Percentiles rank a stretch among this genome's conserved stretches.
phyloP scores from a whole-genome alignment of 176 grass and related monocot genomes.

The Rhynchospora tenuis region DNA sequence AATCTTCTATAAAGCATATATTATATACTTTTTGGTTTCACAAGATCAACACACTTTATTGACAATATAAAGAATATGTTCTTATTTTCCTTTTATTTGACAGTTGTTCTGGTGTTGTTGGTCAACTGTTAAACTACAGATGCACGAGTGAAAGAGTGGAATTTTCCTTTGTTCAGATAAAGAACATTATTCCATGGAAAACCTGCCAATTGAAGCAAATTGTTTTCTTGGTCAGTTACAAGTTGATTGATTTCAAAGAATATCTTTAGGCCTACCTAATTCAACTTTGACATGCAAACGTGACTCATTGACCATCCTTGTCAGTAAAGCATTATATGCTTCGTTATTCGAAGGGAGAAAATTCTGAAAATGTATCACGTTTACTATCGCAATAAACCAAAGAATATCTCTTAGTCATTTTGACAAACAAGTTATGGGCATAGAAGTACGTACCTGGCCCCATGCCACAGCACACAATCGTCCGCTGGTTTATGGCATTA shows the following conservation, averaged over 20 bases:
- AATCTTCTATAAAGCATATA: conserved; percentile 12
- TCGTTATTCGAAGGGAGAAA: background rate
- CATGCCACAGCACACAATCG: background rate
- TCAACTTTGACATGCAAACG: background rate
- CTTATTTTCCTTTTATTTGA: background rate
- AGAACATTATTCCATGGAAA: background rate
- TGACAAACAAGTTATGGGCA: conserved; percentile 2
- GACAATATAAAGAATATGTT: conserved; percentile 17
- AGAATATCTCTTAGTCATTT: background rate
- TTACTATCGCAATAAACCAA: background rate
- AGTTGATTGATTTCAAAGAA: background rate
- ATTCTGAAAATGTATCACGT: background rate
- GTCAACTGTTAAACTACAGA: conserved; percentile 3
- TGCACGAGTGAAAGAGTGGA: background rate
- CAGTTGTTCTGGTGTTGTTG: background rate
- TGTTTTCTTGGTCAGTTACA: background rate
- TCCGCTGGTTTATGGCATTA: background rate
- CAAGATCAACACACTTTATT: background rate
- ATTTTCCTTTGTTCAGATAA: background rate
- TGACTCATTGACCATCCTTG: background rate
- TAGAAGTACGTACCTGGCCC: background rate
- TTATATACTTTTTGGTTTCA: conserved; percentile 9
- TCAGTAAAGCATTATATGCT: background rate
- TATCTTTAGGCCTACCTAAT: background rate
- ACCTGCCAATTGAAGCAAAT: background rate